These are phyloP conservation scores for Neurospora terricola DNA, from an alignment of 495 filamentous ascomycete genomes.

Conservation along the genomic window DNA sequence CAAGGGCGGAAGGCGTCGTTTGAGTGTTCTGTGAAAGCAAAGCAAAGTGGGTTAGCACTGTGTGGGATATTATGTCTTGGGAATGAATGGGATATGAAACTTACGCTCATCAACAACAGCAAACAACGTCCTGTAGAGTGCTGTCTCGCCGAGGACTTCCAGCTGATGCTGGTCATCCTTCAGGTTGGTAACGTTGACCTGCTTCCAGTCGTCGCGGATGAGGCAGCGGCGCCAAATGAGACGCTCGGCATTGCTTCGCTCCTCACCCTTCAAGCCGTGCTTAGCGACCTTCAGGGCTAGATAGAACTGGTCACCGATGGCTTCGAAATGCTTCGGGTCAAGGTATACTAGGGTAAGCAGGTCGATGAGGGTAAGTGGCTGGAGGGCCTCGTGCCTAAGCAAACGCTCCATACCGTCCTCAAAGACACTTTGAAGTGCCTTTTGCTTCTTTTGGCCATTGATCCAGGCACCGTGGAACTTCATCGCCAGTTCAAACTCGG, in stretches of 20 bases:
- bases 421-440: slow-evolving; percentile 55
- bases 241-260: slow-evolving; percentile 47
- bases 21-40: slow-evolving; percentile 7
- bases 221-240: slow-evolving; percentile 80
- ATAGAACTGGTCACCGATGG: slow-evolving; percentile 50
- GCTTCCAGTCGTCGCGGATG: slow-evolving; percentile 67
- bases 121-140: slow-evolving; percentile 40
- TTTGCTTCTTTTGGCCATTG: slow-evolving; percentile 40
- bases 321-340: slow-evolving; percentile 26
- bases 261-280: slow-evolving; percentile 41
- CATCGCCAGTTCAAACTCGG: slow-evolving; percentile 63
- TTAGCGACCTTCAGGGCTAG: slow-evolving; percentile 60
- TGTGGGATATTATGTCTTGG: not conserved
- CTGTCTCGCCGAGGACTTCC: slow-evolving; percentile 35
- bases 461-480: slow-evolving; percentile 50
- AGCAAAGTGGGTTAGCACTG: slow-evolving; percentile 9
- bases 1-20: slow-evolving; percentile 31
- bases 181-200: slow-evolving; percentile 43
- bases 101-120: slow-evolving; percentile 34
- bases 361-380: slow-evolving; percentile 62
- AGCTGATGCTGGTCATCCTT: slow-evolving; percentile 40
- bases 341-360: slow-evolving; percentile 63
- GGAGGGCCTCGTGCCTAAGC: slow-evolving; percentile 56
- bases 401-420: slow-evolving; percentile 53
- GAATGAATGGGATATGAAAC: slow-evolving; percentile 11